Conservation (phyloP, 164 flowering plant species). For the Magnolia kwangsiensis region DNA sequence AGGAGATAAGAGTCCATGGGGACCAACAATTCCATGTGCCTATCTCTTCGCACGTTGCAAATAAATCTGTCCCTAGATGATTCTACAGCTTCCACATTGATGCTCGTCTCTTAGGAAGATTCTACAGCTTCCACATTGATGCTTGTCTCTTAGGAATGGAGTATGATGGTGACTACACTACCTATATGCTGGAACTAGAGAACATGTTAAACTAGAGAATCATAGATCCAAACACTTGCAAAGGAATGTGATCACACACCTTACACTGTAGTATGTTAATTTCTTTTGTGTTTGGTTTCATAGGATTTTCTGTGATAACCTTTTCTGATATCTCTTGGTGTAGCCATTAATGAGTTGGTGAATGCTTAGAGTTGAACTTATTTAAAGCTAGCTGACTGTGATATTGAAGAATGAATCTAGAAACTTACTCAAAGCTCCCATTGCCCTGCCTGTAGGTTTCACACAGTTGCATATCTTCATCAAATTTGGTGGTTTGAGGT, state of each 20-base stretch:
- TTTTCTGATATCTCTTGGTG: not conserved
- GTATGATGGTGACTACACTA: not conserved
- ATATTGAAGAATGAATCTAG: no score
- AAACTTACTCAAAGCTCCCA: not conserved
- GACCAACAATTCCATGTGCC: no score
- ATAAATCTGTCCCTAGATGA: no score
- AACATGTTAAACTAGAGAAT: not conserved
- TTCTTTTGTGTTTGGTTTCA: not conserved
- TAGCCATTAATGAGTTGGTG: no score
- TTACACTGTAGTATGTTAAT: not conserved
- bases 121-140: no score
- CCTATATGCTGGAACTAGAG: not conserved
- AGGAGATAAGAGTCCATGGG: no score
- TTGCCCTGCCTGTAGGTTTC: constrained; percentile 40
- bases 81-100: no score
- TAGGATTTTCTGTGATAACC: not conserved
- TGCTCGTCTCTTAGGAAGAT: no score
- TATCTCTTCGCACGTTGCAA: no score
- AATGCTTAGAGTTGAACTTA: no score
- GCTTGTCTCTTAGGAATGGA: not conserved
- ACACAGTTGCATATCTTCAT: constrained; percentile 74
- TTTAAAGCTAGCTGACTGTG: not conserved
- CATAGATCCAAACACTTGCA: not conserved
- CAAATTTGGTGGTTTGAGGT: constrained; percentile 90
- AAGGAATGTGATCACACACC: not conserved